Evolutionary conservation across 129 eudicot genomes (phyloP).

Genomic region (Chrysanthemum seticuspe): DNA sequence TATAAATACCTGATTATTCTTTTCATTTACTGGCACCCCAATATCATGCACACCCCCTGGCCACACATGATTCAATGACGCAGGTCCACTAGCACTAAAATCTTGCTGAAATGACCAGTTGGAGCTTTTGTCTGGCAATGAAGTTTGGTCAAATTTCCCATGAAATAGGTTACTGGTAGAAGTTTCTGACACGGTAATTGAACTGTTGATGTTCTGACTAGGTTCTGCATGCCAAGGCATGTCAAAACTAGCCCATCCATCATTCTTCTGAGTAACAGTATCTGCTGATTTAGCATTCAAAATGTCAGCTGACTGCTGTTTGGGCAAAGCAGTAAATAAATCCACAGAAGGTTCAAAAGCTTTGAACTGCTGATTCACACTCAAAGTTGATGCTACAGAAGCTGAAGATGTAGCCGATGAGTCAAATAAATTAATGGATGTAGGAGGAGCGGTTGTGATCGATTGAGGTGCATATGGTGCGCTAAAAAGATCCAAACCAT

Average conservation of each 20-base stretch:
- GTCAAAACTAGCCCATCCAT: constrained; percentile 98
- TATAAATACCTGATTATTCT: constrained; percentile 45
- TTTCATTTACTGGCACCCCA: constrained; percentile 33
- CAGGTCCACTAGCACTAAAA: constrained; percentile 37
- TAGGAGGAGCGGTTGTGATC: constrained; percentile 33
- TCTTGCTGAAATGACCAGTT: constrained; percentile 49
- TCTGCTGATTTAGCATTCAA: constrained; percentile 33
- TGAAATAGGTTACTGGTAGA: constrained; percentile 29
- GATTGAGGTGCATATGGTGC: constrained; percentile 46
- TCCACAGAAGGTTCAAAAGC: constrained; percentile 43
- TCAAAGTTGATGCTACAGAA: constrained; percentile 37
- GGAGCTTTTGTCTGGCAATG: constrained; percentile 25
- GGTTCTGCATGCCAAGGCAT: constrained; percentile 48
- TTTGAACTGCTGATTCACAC: constrained; percentile 39
- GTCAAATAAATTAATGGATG: constrained; percentile 49
- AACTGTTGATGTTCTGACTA: constrained; percentile 25
- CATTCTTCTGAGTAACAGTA: constrained; percentile 36
- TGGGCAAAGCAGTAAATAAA: constrained; percentile 32
- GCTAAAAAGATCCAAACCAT: constrained; percentile 53
- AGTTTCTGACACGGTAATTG: constrained; percentile 29
- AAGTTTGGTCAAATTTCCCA: constrained; percentile 23
- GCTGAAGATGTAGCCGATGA: constrained; percentile 39
- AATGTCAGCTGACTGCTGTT: constrained; percentile 38
- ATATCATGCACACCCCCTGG: constrained; percentile 36
- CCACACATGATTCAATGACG: constrained; percentile 37